A percentile compares a stretch with the other conserved stretches of the same genome.
Evolutionary conservation across 768 basidiomycete genomes (phyloP).

Genomic region (Kwoniella dendrophila): DNA sequence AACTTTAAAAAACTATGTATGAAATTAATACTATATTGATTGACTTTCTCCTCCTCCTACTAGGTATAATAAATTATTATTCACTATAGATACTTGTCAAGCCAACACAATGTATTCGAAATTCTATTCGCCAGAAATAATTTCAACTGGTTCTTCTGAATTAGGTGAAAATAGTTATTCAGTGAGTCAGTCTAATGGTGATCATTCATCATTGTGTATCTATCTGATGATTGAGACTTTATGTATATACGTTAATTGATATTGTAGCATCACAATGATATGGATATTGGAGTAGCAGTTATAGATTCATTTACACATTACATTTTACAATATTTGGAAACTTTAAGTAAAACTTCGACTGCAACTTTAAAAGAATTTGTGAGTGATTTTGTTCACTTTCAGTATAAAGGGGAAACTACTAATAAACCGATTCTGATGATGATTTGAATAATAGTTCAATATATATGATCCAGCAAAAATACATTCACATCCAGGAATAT

Average conservation of each 20-base stretch:
- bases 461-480: conserved; percentile 74
- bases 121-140: conserved; percentile 88
- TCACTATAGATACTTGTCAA: conserved; percentile 98
- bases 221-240: too few relatives aligned
- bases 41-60: too few relatives aligned
- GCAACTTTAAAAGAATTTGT: conserved; percentile 81
- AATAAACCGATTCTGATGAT: neutral
- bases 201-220: neutral
- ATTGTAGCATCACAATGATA: conserved; percentile 81
- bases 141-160: conserved; percentile 83
- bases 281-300: conserved; percentile 91
- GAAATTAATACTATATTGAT: too few relatives aligned
- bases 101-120: conserved; percentile 94
- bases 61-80: conserved; percentile 94
- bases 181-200: conserved; percentile 59
- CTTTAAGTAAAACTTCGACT: conserved; percentile 84
- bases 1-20: too few relatives aligned
- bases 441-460: conserved; percentile 65
- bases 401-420: too few relatives aligned
- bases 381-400: too few relatives aligned
- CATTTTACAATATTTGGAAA: conserved; percentile 85
- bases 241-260: too few relatives aligned
- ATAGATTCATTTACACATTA: conserved; percentile 95
- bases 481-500: conserved; percentile 84
- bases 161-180: conserved; percentile 92